Base-by-base conservation (phyloP, 768 basidiomycete species). In the Polyporus arcularius region DNA sequence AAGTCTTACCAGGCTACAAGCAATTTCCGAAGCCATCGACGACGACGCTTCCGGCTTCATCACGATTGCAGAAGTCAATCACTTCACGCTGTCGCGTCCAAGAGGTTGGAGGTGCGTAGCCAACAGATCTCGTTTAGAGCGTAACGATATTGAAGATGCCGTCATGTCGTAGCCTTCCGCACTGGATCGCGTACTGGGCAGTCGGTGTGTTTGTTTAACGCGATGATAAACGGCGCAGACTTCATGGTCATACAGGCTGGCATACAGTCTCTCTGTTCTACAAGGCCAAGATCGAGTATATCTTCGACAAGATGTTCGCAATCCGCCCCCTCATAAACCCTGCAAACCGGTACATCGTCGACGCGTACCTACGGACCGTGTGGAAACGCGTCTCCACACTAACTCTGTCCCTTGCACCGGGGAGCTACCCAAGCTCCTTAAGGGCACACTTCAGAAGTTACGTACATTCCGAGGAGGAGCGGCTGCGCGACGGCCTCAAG, bases 1-100 rank as follows among this genome's bases (percentile, higher is more conserved):
- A 58, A 69, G 68, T 41, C 59, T 78, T 16, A 53, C 68, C 15
- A 62, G 68, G 32, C 61, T 78, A 10, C 75, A 73, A 26, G 53
- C 75, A 0, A 67, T 79, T 40, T 55, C 69, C 4, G 76, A 78
- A 55, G 76, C 76, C 0, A 73, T 78, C 42, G 79, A 79, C 47
- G 75, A 76, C 40, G 77, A 79, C 53, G 74, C 71, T 0, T 71
- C 74, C 4, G 75, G 76, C 0, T 78, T 76, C 50, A 65, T 76
- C 30, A 73, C 65, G 32, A 67, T 77, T 14, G 63, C 67, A 10
- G 76, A 76, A 38, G 73, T 72, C 0, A 78, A 78, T 51, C 51
- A 54, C 0, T 76, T 78, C 50, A 74, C 72, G 0, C 28, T 59
- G 1, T 52, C 66, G n/a, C 65, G 71, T 3, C 76, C 76, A 0